Conservation (phyloP, 805 yeast species). For the Saccharomycopsis babjevae region DNA sequence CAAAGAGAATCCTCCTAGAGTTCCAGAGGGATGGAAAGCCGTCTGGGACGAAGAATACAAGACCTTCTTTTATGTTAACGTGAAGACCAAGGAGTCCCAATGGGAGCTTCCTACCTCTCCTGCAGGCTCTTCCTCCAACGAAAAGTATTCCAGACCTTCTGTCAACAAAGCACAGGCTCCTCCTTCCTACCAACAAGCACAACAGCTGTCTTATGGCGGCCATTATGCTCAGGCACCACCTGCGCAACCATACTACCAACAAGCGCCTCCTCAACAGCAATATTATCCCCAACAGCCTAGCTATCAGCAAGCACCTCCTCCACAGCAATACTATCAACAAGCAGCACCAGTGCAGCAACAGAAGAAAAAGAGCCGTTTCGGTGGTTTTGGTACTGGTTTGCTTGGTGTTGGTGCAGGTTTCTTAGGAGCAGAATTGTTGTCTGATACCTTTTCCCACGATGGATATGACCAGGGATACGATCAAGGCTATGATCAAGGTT, state of each 20-base stretch:
- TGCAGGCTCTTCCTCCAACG: slow-evolving; percentile 14
- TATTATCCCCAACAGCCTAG: slow-evolving; percentile 17
- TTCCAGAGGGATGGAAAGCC: slow-evolving; percentile 68
- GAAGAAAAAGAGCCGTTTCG: slow-evolving; percentile 20
- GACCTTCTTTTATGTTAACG: slow-evolving; percentile 70
- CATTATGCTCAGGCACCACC: slow-evolving; percentile 11
- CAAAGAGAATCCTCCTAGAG: slow-evolving; percentile 34
- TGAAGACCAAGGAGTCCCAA: slow-evolving; percentile 64
- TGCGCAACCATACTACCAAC: slow-evolving; percentile 19
- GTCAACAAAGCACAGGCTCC: slow-evolving; percentile 17
- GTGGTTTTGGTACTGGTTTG: slow-evolving; percentile 31
- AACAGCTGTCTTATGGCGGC: not conserved
- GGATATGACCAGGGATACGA: slow-evolving; percentile 17
- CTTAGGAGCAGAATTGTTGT: slow-evolving; percentile 48
- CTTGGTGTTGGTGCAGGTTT: slow-evolving; percentile 47
- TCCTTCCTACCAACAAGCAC: slow-evolving; percentile 5
- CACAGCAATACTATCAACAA: slow-evolving; percentile 19
- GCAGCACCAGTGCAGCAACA: slow-evolving; percentile 18
- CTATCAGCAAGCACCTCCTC: slow-evolving; percentile 17
- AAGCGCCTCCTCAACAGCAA: slow-evolving; percentile 17
- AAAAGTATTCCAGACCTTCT: slow-evolving; percentile 17
- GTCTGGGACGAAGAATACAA: slow-evolving; percentile 60
- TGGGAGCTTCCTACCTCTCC: slow-evolving; percentile 68
- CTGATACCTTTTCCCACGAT: slow-evolving; percentile 31
- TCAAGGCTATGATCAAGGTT: slow-evolving; percentile 24